Base-by-base conservation (phyloP, 1,139 yeast genomes). In the Pichia sp. region DNA sequence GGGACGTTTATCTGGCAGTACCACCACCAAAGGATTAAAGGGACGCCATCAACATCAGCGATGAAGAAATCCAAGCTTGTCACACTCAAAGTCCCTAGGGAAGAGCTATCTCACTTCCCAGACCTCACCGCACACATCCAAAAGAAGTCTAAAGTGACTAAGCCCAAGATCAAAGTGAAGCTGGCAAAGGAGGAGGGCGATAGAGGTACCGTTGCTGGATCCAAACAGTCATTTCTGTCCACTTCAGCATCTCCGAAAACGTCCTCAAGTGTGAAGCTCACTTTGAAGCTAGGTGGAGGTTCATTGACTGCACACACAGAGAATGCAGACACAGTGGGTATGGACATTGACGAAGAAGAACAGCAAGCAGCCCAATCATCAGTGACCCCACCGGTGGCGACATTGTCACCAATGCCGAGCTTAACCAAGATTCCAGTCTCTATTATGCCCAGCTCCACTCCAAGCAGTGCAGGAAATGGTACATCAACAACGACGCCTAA, bases 61-160 rank as follows among this genome's bases (percentile, higher is more conserved):
- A 27, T 35, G 8, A 40, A 16, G 16, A 38, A 26, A 11, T 27
- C 36, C 3, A 40, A 40, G 18, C 7, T 35, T 8, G 39, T 40
- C 3, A 38, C 38, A 5, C 13, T 40, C 3, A 28, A 33, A 17
- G 10, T 40, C 3, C 22, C 38, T 1, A 8, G 32, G 3, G 36
- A 33, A 11, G 14, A 31, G 6, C 38, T 40, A 11, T 25, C 29
- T 8, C 14, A 27, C 8, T 40, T 35, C 21, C 37, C 44, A 5
- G 41, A 33, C 6, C 19, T 40, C 3, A 22, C 35, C 6, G 16
- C 32, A n/a, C 38, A 33, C 30, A 28, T 29, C 13, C 15, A 25
- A 31, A 14, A 32, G 17, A 26, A 23, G 17, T 20, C 10, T 6
- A 33, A 32, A 14, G 22, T 15, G 18, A 7, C 22, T 4, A 34